These are phyloP conservation scores for Pulveroboletus sp. DNA, from an alignment of 768 basidiomycete species.

Conservation along the genomic window DNA sequence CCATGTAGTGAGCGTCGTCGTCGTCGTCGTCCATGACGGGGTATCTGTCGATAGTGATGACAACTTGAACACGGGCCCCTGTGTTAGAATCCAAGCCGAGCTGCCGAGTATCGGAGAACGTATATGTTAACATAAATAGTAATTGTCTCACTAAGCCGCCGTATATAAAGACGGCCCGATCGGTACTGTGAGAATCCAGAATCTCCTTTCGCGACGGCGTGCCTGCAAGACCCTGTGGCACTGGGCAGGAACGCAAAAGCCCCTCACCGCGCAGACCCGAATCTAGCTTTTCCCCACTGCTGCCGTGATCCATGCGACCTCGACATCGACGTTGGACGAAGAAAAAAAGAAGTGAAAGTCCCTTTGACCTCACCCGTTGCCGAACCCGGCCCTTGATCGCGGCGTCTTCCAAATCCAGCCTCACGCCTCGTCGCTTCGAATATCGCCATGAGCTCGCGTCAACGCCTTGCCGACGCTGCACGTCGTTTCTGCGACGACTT, in stretches of 20 bases:
- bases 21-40: slow-evolving; percentile 7
- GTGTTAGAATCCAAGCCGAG: too few relatives aligned
- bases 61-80: slow-evolving; percentile 16
- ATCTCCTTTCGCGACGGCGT: too few relatives aligned
- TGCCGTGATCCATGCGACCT: not conserved
- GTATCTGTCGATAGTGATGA: slow-evolving; percentile 3
- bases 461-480: slow-evolving; percentile 41
- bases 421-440: not conserved
- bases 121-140: too few relatives aligned
- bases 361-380: not conserved
- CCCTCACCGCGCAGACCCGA: slow-evolving; percentile 13
- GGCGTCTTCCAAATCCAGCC: not conserved
- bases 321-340: not conserved
- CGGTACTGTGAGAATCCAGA: too few relatives aligned
- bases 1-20: slow-evolving; percentile 24
- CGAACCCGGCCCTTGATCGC: too few relatives aligned
- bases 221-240: too few relatives aligned
- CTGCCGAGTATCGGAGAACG: too few relatives aligned
- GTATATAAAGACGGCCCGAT: too few relatives aligned
- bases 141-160: too few relatives aligned
- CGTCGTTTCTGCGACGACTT: slow-evolving; percentile 51
- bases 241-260: not conserved
- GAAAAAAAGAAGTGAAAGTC: not conserved
- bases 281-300: not conserved
- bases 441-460: too few relatives aligned